Conservation (phyloP, 305 asterid genomes). For the Ilex paraguariensis region DNA sequence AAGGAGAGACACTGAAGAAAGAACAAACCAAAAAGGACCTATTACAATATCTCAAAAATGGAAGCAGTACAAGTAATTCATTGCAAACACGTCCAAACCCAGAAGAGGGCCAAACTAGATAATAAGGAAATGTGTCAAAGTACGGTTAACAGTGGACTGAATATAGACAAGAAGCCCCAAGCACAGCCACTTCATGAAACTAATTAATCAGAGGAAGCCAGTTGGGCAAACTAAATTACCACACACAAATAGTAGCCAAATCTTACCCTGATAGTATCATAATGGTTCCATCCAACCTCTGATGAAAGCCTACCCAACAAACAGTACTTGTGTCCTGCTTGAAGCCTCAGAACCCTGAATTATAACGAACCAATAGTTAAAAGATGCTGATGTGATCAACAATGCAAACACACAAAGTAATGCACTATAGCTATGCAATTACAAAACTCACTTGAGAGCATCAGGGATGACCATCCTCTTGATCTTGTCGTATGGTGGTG, state of each 20-base stretch:
- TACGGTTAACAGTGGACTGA: too few relatives aligned
- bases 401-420: background rate
- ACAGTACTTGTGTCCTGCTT: conserved; percentile 94
- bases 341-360: conserved; percentile 92
- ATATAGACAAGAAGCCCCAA: too few relatives aligned
- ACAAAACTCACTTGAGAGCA: conserved; percentile 73
- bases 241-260: background rate
- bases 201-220: too few relatives aligned
- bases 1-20: too few relatives aligned
- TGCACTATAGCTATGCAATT: background rate
- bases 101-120: too few relatives aligned
- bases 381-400: background rate
- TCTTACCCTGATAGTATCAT: conserved; percentile 80
- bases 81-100: too few relatives aligned
- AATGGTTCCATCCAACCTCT: conserved; percentile 98
- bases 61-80: too few relatives aligned
- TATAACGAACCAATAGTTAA: background rate
- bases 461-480: conserved; percentile 96
- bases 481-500: conserved; percentile 92
- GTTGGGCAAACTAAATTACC: too few relatives aligned
- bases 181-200: too few relatives aligned
- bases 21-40: too few relatives aligned
- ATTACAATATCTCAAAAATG: too few relatives aligned
- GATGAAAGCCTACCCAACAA: conserved; percentile 90
- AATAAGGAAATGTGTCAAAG: too few relatives aligned